phyloP scores from a whole-genome alignment of 495 filamentous ascomycete genomes.

The Podospora sp. region DNA sequence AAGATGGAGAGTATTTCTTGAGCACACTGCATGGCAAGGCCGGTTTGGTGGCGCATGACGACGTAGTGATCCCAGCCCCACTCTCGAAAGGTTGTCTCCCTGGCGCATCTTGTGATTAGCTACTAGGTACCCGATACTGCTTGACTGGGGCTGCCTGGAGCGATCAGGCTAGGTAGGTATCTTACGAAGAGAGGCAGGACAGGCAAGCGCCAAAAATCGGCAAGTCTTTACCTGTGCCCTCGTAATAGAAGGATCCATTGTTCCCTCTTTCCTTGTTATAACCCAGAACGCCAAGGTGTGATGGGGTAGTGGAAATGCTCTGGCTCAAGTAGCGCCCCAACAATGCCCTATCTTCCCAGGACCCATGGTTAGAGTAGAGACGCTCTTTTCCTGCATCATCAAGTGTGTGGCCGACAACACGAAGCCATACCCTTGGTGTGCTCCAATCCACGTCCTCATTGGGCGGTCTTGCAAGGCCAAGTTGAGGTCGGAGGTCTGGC shows the following conservation, averaged over 20 bases:
- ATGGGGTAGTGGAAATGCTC: background rate
- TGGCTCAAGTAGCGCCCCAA: background rate
- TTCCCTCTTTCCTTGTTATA: too few species aligned
- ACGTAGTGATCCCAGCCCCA: background rate
- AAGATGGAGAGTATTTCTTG: slow-evolving; percentile 13
- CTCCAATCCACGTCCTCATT: background rate
- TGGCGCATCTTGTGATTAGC: background rate
- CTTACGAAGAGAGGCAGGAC: background rate
- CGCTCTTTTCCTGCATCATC: background rate
- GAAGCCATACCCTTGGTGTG: background rate
- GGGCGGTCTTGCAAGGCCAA: too few species aligned
- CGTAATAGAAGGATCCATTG: too few species aligned
- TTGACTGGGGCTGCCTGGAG: too few species aligned
- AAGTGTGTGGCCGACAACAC: background rate
- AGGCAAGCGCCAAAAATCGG: background rate
- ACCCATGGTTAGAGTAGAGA: too few species aligned
- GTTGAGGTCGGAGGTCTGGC: background rate
- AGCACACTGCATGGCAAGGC: slow-evolving; percentile 11
- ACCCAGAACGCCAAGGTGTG: background rate
- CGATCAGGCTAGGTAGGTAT: too few species aligned
- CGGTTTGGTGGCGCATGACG: background rate
- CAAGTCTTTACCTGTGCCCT: background rate
- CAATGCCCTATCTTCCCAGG: too few species aligned
- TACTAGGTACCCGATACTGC: too few species aligned
- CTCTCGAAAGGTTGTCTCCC: background rate